Conservation (phyloP, 2,329 filamentous ascomycete species). For the Ophiostoma himal-ulmi region DNA sequence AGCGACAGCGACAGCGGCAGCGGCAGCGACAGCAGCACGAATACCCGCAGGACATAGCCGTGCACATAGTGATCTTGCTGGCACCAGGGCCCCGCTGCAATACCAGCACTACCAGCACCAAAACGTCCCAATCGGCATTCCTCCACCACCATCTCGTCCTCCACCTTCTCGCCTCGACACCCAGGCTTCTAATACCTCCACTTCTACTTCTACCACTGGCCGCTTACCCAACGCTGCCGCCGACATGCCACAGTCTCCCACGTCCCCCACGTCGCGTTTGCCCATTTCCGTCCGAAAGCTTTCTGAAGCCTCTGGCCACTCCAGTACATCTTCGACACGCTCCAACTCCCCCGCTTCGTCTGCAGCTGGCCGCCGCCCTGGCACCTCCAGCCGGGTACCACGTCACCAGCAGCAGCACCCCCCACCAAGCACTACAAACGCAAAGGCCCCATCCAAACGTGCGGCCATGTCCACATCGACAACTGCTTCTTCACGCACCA, state of each 20-base stretch:
- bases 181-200: neutral
- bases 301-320: constrained; percentile 40
- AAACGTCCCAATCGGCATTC: neutral
- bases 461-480: constrained; percentile 28
- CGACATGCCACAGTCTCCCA: constrained; percentile 27
- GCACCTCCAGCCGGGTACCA: constrained; percentile 28
- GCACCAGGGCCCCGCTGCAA: constrained; percentile 17
- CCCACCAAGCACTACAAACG: constrained; percentile 34
- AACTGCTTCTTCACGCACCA: constrained; percentile 32
- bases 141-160: constrained; percentile 14
- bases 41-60: constrained; percentile 37
- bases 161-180: constrained; percentile 16
- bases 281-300: constrained; percentile 38
- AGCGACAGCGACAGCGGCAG: neutral
- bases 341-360: constrained; percentile 51
- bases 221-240: constrained; percentile 10
- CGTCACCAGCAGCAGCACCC: constrained; percentile 37
- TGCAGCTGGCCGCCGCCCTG: constrained; percentile 34
- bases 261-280: constrained; percentile 34
- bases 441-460: constrained; percentile 38
- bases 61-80: constrained; percentile 56
- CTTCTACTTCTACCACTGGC: neutral
- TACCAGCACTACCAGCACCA: constrained; percentile 14
- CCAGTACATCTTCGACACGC: constrained; percentile 48
- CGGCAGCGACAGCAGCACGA: neutral